These are phyloP conservation scores for Daldinia caldariorum DNA, from an alignment of 495 filamentous ascomycete species.

Conservation along the genomic window DNA sequence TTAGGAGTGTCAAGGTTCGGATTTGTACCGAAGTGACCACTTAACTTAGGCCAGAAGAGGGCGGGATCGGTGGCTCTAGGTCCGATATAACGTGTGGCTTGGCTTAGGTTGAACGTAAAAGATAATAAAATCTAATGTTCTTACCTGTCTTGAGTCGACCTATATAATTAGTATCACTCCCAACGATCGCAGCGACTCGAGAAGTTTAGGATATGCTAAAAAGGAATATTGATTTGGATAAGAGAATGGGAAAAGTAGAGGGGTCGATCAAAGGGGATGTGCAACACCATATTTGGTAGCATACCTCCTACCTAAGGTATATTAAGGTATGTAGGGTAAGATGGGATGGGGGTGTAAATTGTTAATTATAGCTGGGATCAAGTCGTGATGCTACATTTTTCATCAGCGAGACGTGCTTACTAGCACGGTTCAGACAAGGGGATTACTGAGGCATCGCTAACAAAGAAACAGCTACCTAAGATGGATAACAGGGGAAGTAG, in stretches of 20 bases:
- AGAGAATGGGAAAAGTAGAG: not conserved
- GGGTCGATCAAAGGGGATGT: not conserved
- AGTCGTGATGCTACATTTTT: not conserved
- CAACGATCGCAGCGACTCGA: slow-evolving; percentile 2
- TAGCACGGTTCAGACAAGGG: slow-evolving; percentile 7
- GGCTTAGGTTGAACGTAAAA: not conserved
- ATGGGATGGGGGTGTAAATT: slow-evolving; percentile 1
- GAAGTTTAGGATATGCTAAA: not conserved
- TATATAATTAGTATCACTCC: not conserved
- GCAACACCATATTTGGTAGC: not conserved
- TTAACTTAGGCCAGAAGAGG: not conserved
- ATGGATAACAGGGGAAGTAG: not conserved
- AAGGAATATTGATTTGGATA: not conserved
- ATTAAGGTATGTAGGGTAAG: not conserved
- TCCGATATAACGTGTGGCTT: slow-evolving; percentile 3
- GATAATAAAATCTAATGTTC: not conserved
- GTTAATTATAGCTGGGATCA: slow-evolving; percentile 7
- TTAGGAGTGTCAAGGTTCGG: not conserved
- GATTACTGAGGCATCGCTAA: not conserved
- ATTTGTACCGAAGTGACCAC: not conserved
- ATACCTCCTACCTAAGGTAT: too few species aligned
- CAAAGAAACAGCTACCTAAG: not conserved
- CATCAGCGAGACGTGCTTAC: not conserved
- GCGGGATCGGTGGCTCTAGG: slow-evolving; percentile 1
- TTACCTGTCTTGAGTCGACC: not conserved